phyloP scores from a whole-genome alignment of 345 rosid genomes.

The Theobroma cacao region DNA sequence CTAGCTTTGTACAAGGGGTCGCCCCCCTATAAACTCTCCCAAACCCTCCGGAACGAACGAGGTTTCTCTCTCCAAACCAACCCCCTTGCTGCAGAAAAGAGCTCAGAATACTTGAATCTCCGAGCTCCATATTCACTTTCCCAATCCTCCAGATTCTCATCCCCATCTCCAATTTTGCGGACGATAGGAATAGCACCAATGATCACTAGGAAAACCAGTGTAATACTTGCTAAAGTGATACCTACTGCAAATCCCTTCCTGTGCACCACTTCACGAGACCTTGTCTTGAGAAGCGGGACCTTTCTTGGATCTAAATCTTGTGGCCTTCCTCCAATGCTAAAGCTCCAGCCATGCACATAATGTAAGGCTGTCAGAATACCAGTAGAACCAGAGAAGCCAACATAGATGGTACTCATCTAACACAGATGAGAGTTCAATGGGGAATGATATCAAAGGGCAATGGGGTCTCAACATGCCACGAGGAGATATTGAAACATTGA shows the following conservation, averaged over 20 bases:
- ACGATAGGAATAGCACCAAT: slow-evolving; percentile 12
- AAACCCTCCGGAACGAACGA: slow-evolving; percentile 38
- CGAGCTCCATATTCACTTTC: slow-evolving; percentile 41
- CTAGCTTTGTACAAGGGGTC: slow-evolving; percentile 15
- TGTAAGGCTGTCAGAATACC: slow-evolving; percentile 31
- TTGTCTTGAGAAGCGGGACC: slow-evolving; percentile 20
- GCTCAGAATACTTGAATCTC: slow-evolving; percentile 31
- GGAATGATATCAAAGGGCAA: slow-evolving; percentile 29
- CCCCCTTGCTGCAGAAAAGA: slow-evolving; percentile 30
- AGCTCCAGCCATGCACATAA: slow-evolving; percentile 44
- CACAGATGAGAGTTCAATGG: slow-evolving; percentile 28
- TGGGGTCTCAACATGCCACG: slow-evolving; percentile 19
- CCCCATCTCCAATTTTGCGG: slow-evolving; percentile 20
- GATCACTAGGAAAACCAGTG: slow-evolving; percentile 11
- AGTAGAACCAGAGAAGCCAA: slow-evolving; percentile 40
- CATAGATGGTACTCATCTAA: slow-evolving; percentile 31
- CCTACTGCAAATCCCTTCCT: slow-evolving; percentile 8
- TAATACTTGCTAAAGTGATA: slow-evolving; percentile 6
- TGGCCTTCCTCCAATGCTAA: slow-evolving; percentile 23
- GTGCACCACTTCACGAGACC: slow-evolving; percentile 1
- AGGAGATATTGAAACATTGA: slow-evolving; percentile 36
- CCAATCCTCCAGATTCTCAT: slow-evolving; percentile 47
- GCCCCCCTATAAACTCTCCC: slow-evolving; percentile 34
- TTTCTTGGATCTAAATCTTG: slow-evolving; percentile 23
- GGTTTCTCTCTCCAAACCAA: slow-evolving; percentile 25